Percentiles rank a stretch among this genome's conserved stretches.
phyloP scores from a whole-genome alignment of 2,329 filamentous ascomycete genomes.

The Davidsoniella virescens region DNA sequence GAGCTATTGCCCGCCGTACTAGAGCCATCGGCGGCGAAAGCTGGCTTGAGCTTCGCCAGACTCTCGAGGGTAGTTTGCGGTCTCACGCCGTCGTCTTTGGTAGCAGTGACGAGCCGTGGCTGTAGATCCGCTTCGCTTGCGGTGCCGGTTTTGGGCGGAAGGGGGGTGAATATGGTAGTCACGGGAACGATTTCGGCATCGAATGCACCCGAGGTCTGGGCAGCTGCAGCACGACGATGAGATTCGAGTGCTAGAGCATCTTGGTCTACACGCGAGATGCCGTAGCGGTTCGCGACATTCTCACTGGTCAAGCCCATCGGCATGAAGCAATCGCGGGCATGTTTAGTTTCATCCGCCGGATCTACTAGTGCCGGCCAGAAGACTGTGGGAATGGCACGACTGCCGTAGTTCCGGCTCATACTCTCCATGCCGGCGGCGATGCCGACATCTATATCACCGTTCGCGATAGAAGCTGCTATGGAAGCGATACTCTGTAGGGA shows the following conservation, averaged over 20 bases:
- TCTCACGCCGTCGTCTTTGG: conserved; percentile 70
- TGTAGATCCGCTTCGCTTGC: conserved; percentile 17
- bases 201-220: conserved; percentile 54
- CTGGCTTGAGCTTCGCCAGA: conserved; percentile 67
- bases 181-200: conserved; percentile 68
- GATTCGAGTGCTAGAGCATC: conserved; percentile 65
- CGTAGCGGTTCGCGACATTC: conserved; percentile 69
- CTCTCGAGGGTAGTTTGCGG: conserved; percentile 50
- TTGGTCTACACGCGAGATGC: conserved; percentile 57
- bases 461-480: conserved; percentile 59
- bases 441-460: conserved; percentile 54
- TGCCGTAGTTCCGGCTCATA: conserved; percentile 86
- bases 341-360: conserved; percentile 43
- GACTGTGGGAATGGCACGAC: conserved; percentile 65
- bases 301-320: conserved; percentile 83
- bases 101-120: conserved; percentile 41
- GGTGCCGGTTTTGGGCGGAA: conserved; percentile 39
- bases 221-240: conserved; percentile 56
- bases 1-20: conserved; percentile 76
- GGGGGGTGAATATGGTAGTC: conserved; percentile 30
- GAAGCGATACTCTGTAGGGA: conserved; percentile 61
- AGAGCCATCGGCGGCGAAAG: conserved; percentile 57
- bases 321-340: conserved; percentile 80
- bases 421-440: conserved; percentile 88
- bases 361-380: conserved; percentile 54